Conservation (phyloP, 2,329 filamentous ascomycete species). For the Aspergillus fischeri region DNA sequence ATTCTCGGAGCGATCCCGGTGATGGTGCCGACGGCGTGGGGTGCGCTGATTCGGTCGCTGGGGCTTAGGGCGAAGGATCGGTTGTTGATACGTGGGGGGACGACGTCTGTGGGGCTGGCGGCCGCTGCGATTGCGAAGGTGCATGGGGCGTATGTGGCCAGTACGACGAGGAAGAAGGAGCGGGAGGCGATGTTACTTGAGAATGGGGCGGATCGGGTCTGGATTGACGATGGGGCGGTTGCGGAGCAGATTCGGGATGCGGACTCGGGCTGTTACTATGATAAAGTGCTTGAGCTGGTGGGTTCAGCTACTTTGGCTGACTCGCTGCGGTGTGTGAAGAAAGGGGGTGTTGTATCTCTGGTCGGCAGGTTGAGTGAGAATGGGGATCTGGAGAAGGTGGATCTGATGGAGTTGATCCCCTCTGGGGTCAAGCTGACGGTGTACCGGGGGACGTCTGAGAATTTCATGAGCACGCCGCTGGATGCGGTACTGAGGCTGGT, state of each 20-base stretch:
- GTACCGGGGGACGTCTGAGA: constrained; percentile 36
- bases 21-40: constrained; percentile 51
- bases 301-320: constrained; percentile 43
- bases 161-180: constrained; percentile 38
- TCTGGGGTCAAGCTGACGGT: constrained; percentile 38
- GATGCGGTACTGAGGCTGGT: constrained; percentile 37
- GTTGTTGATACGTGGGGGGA: constrained; percentile 48
- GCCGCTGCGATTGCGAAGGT: constrained; percentile 44
- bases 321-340: constrained; percentile 38
- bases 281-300: constrained; percentile 48
- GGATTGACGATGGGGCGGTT: constrained; percentile 43
- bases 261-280: constrained; percentile 26
- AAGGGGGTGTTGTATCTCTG: constrained; percentile 44
- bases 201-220: constrained; percentile 40
- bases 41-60: constrained; percentile 39
- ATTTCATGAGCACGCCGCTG: constrained; percentile 43
- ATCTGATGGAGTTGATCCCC: constrained; percentile 43
- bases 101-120: constrained; percentile 46
- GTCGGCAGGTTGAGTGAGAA: constrained; percentile 45
- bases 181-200: constrained; percentile 37
- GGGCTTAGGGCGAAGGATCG: constrained; percentile 38
- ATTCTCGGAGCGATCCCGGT: constrained; percentile 47
- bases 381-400: constrained; percentile 38
- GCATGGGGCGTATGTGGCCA: constrained; percentile 37
- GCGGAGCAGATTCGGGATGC: constrained; percentile 30